phyloP scores from a whole-genome alignment of 345 rosid genomes.

The Salix caprea region DNA sequence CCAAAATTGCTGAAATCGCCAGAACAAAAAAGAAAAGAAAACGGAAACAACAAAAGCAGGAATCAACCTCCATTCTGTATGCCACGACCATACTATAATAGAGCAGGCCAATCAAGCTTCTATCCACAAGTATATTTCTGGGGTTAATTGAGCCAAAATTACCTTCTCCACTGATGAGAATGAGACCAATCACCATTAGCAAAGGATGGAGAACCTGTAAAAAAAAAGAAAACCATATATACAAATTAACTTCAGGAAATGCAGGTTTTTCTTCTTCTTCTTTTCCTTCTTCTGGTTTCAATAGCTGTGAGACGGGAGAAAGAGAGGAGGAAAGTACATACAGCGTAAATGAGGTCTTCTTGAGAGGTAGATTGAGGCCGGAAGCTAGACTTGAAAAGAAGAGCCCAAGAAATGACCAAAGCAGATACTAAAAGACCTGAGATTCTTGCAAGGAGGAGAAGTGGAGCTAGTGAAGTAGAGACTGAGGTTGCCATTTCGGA shows the following conservation, averaged over 20 bases:
- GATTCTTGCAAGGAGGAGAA: slow-evolving; percentile 63
- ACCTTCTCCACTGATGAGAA: slow-evolving; percentile 94
- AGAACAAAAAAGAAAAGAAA: not conserved
- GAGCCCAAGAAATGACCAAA: slow-evolving; percentile 66
- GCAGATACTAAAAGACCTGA: slow-evolving; percentile 52
- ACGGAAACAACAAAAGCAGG: not conserved
- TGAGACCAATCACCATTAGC: slow-evolving; percentile 93
- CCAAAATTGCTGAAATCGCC: slow-evolving; percentile 61
- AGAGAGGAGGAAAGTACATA: slow-evolving; percentile 16
- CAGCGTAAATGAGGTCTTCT: slow-evolving; percentile 61
- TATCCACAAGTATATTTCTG: not conserved
- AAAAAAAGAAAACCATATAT: not conserved
- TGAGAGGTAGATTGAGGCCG: slow-evolving; percentile 43
- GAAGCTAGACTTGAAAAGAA: slow-evolving; percentile 58
- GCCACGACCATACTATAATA: not conserved
- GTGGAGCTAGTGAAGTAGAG: slow-evolving; percentile 32
- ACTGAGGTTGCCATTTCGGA: not conserved
- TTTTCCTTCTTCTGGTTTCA: not conserved
- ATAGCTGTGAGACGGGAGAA: not conserved
- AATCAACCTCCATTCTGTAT: not conserved
- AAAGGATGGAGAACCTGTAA: slow-evolving; percentile 75
- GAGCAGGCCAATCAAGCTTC: not conserved
- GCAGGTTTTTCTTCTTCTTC: not conserved
- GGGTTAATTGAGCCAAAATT: not conserved
- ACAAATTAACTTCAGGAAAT: not conserved